Evolutionary conservation across 169 alveolate genomes (phyloP).

Genomic region (Eimeria falciformis): DNA sequence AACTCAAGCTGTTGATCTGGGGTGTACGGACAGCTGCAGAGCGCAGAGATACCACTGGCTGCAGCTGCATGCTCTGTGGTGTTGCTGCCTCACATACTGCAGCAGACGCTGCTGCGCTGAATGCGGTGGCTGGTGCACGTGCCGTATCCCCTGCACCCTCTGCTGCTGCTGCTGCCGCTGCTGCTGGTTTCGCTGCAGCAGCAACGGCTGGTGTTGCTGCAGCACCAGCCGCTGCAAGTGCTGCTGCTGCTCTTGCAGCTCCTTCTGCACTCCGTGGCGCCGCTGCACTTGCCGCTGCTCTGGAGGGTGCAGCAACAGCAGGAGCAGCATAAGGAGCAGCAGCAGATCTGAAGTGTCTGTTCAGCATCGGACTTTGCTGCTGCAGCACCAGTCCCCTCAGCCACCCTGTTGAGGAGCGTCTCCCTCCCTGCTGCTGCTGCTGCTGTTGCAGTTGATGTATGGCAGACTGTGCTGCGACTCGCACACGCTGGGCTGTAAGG

Average conservation of each 20-base stretch:
- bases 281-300: slow-evolving; percentile 13
- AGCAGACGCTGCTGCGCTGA: not conserved
- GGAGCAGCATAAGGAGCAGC: not conserved
- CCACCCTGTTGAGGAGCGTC: not conserved
- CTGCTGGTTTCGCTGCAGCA: not conserved
- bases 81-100: not conserved
- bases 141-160: not conserved
- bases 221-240: not conserved
- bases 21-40: too few relatives aligned
- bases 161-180: not conserved
- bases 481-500: slow-evolving; percentile 18
- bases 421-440: slow-evolving; percentile 20
- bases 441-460: slow-evolving; percentile 12
- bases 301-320: slow-evolving; percentile 8
- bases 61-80: too few relatives aligned
- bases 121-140: not conserved
- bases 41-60: too few relatives aligned
- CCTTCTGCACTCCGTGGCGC: not conserved
- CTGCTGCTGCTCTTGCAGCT: not conserved
- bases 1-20: too few relatives aligned
- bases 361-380: not conserved
- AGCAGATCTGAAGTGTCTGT: slow-evolving; percentile 2
- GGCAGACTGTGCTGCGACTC: slow-evolving; percentile 24
- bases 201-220: not conserved
- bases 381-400: slow-evolving; percentile 30